These are phyloP conservation scores for Eimeria necatrix DNA, from an alignment of 169 alveolate genomes.

Conservation along the genomic window DNA sequence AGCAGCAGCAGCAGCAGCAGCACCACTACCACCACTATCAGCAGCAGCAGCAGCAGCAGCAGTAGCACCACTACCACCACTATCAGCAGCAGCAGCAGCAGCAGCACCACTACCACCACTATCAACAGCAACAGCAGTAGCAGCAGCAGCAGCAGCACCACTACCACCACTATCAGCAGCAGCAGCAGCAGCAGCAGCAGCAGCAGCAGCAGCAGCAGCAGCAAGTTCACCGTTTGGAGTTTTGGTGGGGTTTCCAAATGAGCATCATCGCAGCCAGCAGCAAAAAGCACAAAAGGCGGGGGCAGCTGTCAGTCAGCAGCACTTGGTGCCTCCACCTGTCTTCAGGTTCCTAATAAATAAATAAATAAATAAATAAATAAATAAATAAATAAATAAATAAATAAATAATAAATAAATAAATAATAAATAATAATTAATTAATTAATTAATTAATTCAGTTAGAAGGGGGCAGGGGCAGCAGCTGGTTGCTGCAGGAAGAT, in stretches of 20 bases:
- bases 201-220: not conserved
- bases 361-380: not conserved
- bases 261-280: conserved; percentile 33
- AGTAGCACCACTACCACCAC: not conserved
- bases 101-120: too few relatives aligned
- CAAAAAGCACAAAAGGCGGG: conserved; percentile 5
- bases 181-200: not conserved
- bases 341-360: not conserved
- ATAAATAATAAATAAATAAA: too few relatives aligned
- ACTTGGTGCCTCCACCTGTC: conserved; percentile 34
- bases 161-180: not conserved
- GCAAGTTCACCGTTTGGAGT: conserved; percentile 40
- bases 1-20: conserved; percentile 20
- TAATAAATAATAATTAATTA: too few relatives aligned
- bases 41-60: too few relatives aligned
- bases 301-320: conserved; percentile 30
- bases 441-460: too few relatives aligned
- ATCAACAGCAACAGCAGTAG: too few relatives aligned
- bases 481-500: too few relatives aligned
- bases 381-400: too few relatives aligned
- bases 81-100: conserved; percentile 21
- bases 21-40: not conserved
- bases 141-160: not conserved
- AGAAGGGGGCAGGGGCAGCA: too few relatives aligned
- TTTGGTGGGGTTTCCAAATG: conserved; percentile 35